phyloP scores from a whole-genome alignment of 176 grass and related monocot species.

The Avena sativa region DNA sequence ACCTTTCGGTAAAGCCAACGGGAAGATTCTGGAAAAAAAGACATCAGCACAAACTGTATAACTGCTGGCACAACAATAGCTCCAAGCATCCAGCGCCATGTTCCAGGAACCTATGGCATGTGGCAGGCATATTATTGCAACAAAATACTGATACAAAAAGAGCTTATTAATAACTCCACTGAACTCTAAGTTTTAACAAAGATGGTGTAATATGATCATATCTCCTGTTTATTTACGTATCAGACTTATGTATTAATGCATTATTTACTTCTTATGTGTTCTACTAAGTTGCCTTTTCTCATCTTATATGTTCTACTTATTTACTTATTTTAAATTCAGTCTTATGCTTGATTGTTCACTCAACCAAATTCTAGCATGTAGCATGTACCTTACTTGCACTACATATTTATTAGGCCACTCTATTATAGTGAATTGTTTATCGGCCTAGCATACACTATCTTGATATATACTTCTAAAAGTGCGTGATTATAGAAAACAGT shows the following conservation, averaged over 20 bases:
- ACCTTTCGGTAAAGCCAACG: conserved; percentile 99
- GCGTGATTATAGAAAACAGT: no score
- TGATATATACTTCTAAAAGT: no score
- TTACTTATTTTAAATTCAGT: no score
- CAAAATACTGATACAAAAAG: conserved; percentile 5
- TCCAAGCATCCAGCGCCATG: conserved; percentile 99
- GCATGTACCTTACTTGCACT: no score
- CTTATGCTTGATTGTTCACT: no score
- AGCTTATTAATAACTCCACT: conserved; percentile 17
- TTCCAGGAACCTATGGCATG: conserved; percentile 80
- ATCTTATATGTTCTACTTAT: no score
- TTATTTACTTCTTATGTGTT: background rate
- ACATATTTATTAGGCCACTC: no score
- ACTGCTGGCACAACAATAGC: conserved; percentile 85
- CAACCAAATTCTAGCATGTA: no score
- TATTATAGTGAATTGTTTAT: no score
- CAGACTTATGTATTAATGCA: background rate
- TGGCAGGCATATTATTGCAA: conserved; percentile 38
- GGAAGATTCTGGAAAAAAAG: conserved; percentile 93
- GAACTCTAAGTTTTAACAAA: conserved; percentile 27
- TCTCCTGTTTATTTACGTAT: background rate
- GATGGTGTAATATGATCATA: conserved; percentile 3
- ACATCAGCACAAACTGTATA: conserved; percentile 85
- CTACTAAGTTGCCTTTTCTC: no score
- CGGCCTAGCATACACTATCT: no score